A percentile compares a stretch with the other conserved stretches of the same genome.
Conservation (phyloP, 1,284 basidiomycete genomes). For the Marasmius oreades region DNA sequence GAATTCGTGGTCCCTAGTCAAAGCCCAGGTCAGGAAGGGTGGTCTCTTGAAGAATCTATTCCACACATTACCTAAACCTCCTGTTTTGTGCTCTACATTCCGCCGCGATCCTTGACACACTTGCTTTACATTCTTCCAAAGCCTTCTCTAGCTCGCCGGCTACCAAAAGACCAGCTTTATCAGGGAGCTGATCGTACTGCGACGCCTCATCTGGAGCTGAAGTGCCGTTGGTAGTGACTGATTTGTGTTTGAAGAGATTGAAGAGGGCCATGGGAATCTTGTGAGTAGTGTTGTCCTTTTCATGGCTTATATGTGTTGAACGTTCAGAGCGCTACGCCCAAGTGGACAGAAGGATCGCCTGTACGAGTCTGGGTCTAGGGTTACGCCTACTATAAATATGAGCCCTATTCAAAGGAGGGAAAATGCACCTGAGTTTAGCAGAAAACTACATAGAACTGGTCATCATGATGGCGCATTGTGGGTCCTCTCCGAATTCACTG, state of each 20-base stretch:
- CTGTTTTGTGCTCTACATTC: constrained; percentile 35
- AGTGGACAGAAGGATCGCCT: too few species aligned
- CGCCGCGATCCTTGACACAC: constrained; percentile 25
- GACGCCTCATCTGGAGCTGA: constrained; percentile 2
- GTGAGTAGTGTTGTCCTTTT: too few species aligned
- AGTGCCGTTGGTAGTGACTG: not conserved
- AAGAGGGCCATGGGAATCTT: constrained; percentile 12
- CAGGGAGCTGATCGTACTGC: constrained; percentile 11
- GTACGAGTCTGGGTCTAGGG: too few species aligned
- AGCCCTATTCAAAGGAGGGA: too few species aligned
- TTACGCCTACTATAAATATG: too few species aligned
- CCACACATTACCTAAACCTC: constrained; percentile 30
- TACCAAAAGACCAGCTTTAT: constrained; percentile 24
- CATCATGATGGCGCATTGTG: too few species aligned
- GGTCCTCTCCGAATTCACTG: too few species aligned
- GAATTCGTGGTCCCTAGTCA: constrained; percentile 26
- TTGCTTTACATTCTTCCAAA: constrained; percentile 22
- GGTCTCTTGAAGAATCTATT: not conserved
- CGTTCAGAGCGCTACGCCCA: too few species aligned
- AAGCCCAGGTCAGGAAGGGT: not conserved
- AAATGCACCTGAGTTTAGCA: too few species aligned
- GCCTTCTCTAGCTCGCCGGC: constrained; percentile 26
- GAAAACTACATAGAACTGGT: too few species aligned
- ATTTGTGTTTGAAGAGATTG: constrained; percentile 11
- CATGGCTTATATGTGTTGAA: too few species aligned